Evolutionary conservation across 768 basidiomycete species (phyloP).

Genomic region (Mycena vitilis): DNA sequence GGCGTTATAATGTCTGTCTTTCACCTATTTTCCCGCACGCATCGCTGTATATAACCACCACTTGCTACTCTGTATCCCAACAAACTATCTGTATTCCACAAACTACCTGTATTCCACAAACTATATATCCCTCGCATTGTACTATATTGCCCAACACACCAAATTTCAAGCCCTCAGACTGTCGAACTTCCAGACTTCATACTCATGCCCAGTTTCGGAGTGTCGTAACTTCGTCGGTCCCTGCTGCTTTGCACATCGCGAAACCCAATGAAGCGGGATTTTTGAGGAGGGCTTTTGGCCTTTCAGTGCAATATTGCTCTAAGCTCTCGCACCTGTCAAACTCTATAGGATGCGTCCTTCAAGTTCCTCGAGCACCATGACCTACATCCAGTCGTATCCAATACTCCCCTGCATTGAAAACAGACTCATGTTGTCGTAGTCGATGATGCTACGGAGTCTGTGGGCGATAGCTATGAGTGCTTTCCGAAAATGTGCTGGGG

Average conservation of each 20-base stretch:
- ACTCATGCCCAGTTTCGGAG: slow-evolving; percentile 72
- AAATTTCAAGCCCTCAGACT: background rate
- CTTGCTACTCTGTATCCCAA: slow-evolving; percentile 25
- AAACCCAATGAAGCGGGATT: slow-evolving; percentile 71
- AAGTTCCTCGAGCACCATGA: slow-evolving; percentile 83
- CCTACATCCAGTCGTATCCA: slow-evolving; percentile 49
- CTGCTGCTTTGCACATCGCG: slow-evolving; percentile 76
- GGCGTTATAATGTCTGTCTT: slow-evolving; percentile 51
- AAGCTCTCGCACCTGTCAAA: slow-evolving; percentile 54
- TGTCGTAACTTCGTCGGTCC: slow-evolving; percentile 73
- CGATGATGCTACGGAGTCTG: slow-evolving; percentile 80
- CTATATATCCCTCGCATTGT: background rate
- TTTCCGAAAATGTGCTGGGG: slow-evolving; percentile 76
- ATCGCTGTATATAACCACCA: background rate
- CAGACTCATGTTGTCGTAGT: slow-evolving; percentile 78
- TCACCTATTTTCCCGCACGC: background rate
- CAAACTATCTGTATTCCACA: slow-evolving; percentile 16
- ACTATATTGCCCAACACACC: slow-evolving; percentile 1
- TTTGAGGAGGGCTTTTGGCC: slow-evolving; percentile 53
- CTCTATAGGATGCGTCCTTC: slow-evolving; percentile 56
- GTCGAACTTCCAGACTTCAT: background rate
- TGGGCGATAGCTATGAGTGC: slow-evolving; percentile 90
- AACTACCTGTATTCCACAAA: background rate
- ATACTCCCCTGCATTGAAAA: background rate
- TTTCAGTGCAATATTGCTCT: background rate